A percentile compares a stretch with the other conserved stretches of the same genome.
phyloP scores from a whole-genome alignment of 441 rosid species.

The Syzygium malaccense region DNA sequence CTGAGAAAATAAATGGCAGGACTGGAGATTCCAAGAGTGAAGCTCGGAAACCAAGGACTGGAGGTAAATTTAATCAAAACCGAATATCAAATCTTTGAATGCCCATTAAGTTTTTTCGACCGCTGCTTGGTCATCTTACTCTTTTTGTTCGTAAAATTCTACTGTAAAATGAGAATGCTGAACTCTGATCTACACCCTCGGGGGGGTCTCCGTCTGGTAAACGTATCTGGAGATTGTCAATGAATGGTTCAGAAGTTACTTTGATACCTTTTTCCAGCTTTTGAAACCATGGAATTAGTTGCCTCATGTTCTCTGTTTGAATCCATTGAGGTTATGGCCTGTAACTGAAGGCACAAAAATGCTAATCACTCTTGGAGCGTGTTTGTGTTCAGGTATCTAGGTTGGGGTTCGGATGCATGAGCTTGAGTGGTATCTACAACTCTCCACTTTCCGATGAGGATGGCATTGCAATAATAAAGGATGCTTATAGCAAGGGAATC shows the following conservation, averaged over 20 bases:
- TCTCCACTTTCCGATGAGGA: neutral
- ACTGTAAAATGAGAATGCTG: neutral
- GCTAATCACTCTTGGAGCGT: neutral
- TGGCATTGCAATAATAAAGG: neutral
- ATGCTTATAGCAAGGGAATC: neutral
- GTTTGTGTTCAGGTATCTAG: neutral
- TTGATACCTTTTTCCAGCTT: neutral
- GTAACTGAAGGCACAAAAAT: neutral
- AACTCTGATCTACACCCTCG: neutral
- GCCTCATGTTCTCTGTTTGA: neutral
- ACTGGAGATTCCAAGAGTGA: slow-evolving; percentile 22
- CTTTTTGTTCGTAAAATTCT: neutral
- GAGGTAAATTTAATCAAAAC: slow-evolving; percentile 22
- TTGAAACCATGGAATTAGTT: neutral
- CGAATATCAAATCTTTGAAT: neutral
- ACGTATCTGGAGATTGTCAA: neutral
- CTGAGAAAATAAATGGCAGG: neutral
- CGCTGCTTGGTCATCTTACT: neutral
- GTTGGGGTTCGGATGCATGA: neutral
- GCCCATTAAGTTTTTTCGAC: neutral
- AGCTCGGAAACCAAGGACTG: slow-evolving; percentile 46
- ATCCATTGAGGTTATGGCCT: neutral
- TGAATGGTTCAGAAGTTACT: neutral
- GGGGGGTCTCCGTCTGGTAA: neutral
- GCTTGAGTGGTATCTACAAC: neutral